Evolutionary conservation across 2,329 filamentous ascomycete species (phyloP), one percentile per base, ranked within the genome.

Genomic region (Clarireedia paspali): DNA sequence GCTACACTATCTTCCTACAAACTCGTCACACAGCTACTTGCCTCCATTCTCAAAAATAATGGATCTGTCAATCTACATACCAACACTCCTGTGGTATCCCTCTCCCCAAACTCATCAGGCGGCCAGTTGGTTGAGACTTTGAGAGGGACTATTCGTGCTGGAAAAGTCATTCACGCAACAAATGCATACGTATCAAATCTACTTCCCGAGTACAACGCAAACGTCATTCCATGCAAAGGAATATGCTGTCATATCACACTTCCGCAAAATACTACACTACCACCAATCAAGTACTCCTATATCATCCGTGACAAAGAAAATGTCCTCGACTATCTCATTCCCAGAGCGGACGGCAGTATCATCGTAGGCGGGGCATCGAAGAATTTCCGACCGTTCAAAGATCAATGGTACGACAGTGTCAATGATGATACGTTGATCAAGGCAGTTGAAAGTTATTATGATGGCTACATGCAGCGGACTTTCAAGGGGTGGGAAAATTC

Each of bases 171-270:
- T 27, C 75, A 86, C 45, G 84, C 85, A 15, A 87, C 82, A 1
- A 89, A 89, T 62, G 85, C 74, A 14, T 88, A 87, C 67, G 86
- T 83, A 0, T 78, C 82, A 1, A 75, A 78, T 12, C 67, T 89
- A 5, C 70, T 84, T 1, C 83, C 83, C 0, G 67, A 75, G 78
- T 63, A 60, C 42, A 15, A 50, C 7, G 44, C 54, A 57, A 77
- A 80, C 9, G 87, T 89, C 57, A 75, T 85, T 7, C 85, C 85
- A 0, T 81, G 76, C 15, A 71, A 77, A 6, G 77, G 76, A 1
- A 70, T 69, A 2, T 71, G 69, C 24, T 81, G 77, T 46, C 65
- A 59, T 7, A 70, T 71, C 7, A 57, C 50, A 15, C 60, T 59
- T 2, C 64, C 68, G 3, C 59, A 64, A 5, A 60, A 57, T 17